phyloP scores from a whole-genome alignment of 768 basidiomycete species.

The Russula ochroleuca region DNA sequence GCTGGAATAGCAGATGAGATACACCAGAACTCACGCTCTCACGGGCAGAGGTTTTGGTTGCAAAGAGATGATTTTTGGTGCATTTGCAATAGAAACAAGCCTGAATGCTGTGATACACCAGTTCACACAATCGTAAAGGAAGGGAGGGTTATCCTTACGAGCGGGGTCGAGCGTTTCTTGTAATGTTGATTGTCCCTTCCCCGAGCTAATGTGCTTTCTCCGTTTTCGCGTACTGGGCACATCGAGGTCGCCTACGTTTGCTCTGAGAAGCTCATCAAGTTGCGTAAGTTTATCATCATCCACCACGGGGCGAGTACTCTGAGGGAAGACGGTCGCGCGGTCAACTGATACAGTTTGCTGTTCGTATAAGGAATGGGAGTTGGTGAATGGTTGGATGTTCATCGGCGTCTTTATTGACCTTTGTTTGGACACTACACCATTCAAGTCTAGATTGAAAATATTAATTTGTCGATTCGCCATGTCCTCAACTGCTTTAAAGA shows the following conservation, averaged over 20 bases:
- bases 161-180: not conserved
- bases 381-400: slow-evolving; percentile 16
- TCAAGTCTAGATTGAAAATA: not conserved
- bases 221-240: slow-evolving; percentile 11
- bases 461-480: not conserved
- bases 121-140: not conserved
- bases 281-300: not conserved
- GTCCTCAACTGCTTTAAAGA: slow-evolving; percentile 8
- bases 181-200: not conserved
- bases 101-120: slow-evolving; percentile 20
- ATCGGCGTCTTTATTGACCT: slow-evolving; percentile 8
- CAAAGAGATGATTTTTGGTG: slow-evolving; percentile 21
- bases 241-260: slow-evolving; percentile 1
- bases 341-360: slow-evolving; percentile 2
- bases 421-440: slow-evolving; percentile 2
- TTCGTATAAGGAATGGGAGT: slow-evolving; percentile 7
- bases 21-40: slow-evolving; percentile 9
- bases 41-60: slow-evolving; percentile 19
- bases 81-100: slow-evolving; percentile 11
- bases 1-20: not conserved
- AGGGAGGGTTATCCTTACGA: slow-evolving; percentile 14
- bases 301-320: not conserved
- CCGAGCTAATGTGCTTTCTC: not conserved
- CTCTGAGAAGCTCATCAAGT: slow-evolving; percentile 20
- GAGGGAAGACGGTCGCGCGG: slow-evolving; percentile 14